phyloP scores from a whole-genome alignment of 176 grass and related monocot genomes.

The sorghum (Sorghum bicolor) region DNA sequence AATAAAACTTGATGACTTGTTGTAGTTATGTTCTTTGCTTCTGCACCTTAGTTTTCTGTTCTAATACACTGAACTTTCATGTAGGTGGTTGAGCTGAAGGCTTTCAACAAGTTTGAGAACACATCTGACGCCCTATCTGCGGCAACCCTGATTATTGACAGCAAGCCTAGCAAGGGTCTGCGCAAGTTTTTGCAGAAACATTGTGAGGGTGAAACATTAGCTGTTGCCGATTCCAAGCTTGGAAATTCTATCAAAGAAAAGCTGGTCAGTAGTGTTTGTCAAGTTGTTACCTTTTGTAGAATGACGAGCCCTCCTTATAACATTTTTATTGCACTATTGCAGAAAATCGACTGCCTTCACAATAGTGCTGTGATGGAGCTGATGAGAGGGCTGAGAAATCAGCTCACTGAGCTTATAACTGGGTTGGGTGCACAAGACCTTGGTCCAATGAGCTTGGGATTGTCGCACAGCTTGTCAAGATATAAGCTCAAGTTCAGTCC shows the following conservation, averaged over 20 bases:
- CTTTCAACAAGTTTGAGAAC: conserved; percentile 96
- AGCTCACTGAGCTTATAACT: conserved; percentile 85
- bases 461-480: conserved; percentile 89
- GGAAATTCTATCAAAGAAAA: conserved; percentile 90
- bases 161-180: conserved; percentile 89
- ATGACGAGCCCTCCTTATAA: not conserved
- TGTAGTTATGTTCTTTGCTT: not conserved
- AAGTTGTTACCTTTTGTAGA: not conserved
- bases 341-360: conserved; percentile 95
- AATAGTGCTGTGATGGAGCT: conserved; percentile 86
- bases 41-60: not conserved
- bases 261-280: conserved; percentile 40
- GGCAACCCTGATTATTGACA: conserved; percentile 77
- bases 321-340: conserved; percentile 9
- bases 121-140: conserved; percentile 84
- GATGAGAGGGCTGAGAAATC: conserved; percentile 84
- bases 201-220: conserved; percentile 82
- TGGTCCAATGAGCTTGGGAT: conserved; percentile 83
- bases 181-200: conserved; percentile 79
- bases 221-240: conserved; percentile 88
- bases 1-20: not conserved
- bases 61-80: not conserved
- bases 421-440: conserved; percentile 78
- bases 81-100: conserved; percentile 94
- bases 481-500: conserved; percentile 97